Base-by-base conservation (phyloP, 345 rosid species). In the Linum usitatissimum region DNA sequence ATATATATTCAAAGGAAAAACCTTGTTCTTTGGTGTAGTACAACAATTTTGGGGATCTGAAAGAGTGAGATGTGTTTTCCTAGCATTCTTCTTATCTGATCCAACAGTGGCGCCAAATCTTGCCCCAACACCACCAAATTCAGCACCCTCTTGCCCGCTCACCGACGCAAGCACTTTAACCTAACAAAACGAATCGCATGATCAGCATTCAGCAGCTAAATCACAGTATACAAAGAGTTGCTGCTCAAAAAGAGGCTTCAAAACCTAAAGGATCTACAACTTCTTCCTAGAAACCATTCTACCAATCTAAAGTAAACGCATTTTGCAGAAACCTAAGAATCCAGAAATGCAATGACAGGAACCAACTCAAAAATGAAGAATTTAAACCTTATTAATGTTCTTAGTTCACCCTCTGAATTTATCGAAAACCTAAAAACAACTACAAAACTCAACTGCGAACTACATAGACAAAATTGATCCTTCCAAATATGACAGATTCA, bases 101-200 rank as follows among this genome's bases (percentile, higher is more conserved):
- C 82, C 95, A 62, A 94, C 86, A 19, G 83, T 65, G 42, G 73
- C 74, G 58, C 99, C 99, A 42, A 94, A 94, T 77, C 99, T 81
- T 57, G 99, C 97, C 28, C 97, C 97, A 4, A 94, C 96, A 0
- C 99, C 99, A n/a, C 88, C 99, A 74, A 83, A 94, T 78, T 94
- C 99, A 19, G 69, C 85, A 64, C 73, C 70, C 77, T 94, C 97
- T 57, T 69, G n/a, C 64, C 85, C 96, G 77, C 83, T 62, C 57
- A 90, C 73, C 94, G 88, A 93, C 7, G 99, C 90, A 68, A 87
- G 99, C 65, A 94, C 91, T 94, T 90, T 94, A 55, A 94, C 99
- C 99, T 90, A 63, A 59, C 18, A 61, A 60, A 67, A 71, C 30
- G 0, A 53, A 10, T 21, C 45, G 51, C 60, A 64, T 23, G 49